phyloP scores from a whole-genome alignment of 345 rosid species.

The Gossypioides kirkii region DNA sequence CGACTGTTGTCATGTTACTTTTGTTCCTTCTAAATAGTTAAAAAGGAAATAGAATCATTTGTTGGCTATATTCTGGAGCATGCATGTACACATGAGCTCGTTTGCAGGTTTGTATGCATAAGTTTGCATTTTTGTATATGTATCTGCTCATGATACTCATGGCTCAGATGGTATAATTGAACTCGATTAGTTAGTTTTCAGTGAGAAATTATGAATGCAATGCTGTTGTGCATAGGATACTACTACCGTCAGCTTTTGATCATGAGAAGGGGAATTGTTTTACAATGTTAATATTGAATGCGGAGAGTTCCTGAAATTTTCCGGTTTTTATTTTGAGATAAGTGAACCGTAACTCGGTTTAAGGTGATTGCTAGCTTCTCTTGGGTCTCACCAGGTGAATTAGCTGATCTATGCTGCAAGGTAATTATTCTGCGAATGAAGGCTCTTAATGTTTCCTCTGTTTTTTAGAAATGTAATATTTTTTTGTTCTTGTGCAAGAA shows the following conservation, averaged over 20 bases:
- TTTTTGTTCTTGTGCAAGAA: not conserved
- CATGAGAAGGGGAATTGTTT: slow-evolving; percentile 10
- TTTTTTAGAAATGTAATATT: not conserved
- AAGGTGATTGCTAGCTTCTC: slow-evolving; percentile 45
- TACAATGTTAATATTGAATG: not conserved
- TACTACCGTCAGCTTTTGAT: slow-evolving; percentile 19
- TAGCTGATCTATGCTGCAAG: slow-evolving; percentile 12
- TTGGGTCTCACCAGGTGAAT: slow-evolving; percentile 36
- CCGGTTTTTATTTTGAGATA: slow-evolving; percentile 11
- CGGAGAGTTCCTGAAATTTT: slow-evolving; percentile 31
- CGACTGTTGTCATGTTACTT: not conserved
- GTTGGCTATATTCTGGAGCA: not conserved
- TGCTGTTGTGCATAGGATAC: not conserved
- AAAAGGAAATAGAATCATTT: not conserved
- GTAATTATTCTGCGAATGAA: slow-evolving; percentile 21
- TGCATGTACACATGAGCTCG: slow-evolving; percentile 1
- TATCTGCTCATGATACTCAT: not conserved
- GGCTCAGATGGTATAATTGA: not conserved
- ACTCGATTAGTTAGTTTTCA: not conserved
- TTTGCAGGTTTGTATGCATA: not conserved
- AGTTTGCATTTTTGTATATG: not conserved
- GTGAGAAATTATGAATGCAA: not conserved
- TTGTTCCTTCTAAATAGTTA: not conserved
- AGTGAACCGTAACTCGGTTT: slow-evolving; percentile 22
- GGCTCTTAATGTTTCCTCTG: slow-evolving; percentile 6